Conservation (phyloP, 2,329 filamentous ascomycete genomes). For the Whalleya microplaca region DNA sequence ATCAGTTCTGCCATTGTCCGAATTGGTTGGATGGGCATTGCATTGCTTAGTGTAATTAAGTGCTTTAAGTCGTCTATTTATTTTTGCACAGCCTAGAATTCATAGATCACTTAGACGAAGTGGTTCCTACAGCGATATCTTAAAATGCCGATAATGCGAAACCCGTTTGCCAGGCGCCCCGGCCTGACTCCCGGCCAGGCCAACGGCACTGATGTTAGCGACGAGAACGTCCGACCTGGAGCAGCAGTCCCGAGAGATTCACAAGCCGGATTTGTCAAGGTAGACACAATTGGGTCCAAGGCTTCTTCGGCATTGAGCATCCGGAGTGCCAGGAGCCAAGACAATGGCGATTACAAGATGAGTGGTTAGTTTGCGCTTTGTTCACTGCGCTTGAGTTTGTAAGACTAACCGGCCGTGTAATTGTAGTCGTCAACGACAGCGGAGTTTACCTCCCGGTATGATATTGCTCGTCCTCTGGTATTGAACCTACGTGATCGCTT, state of each 20-base stretch:
- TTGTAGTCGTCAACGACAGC: conserved; percentile 88
- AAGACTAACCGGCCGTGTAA: conserved; percentile 21
- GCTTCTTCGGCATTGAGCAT: conserved; percentile 66
- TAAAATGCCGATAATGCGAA: conserved; percentile 58
- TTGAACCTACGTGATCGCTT: conserved; percentile 19
- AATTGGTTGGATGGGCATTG: neutral
- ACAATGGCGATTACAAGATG: conserved; percentile 77
- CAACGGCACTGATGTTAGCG: conserved; percentile 43
- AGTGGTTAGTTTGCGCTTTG: conserved; percentile 61
- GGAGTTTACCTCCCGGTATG: conserved; percentile 91
- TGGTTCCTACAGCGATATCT: conserved; percentile 8
- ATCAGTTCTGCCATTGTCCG: neutral
- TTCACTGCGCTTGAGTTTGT: conserved; percentile 4
- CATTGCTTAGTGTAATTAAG: neutral
- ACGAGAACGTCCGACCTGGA: conserved; percentile 57
- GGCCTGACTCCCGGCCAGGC: conserved; percentile 46
- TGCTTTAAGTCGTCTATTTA: neutral
- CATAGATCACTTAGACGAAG: neutral
- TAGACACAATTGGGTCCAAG: conserved; percentile 66
- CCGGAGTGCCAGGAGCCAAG: conserved; percentile 61
- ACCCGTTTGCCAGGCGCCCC: conserved; percentile 68
- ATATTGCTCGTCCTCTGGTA: conserved; percentile 15
- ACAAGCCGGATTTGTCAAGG: conserved; percentile 60
- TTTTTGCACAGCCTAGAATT: neutral
- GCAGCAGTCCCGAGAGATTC: conserved; percentile 43